phyloP scores from a whole-genome alignment of 2,329 filamentous ascomycete species.

The Diaporthe helianthi region DNA sequence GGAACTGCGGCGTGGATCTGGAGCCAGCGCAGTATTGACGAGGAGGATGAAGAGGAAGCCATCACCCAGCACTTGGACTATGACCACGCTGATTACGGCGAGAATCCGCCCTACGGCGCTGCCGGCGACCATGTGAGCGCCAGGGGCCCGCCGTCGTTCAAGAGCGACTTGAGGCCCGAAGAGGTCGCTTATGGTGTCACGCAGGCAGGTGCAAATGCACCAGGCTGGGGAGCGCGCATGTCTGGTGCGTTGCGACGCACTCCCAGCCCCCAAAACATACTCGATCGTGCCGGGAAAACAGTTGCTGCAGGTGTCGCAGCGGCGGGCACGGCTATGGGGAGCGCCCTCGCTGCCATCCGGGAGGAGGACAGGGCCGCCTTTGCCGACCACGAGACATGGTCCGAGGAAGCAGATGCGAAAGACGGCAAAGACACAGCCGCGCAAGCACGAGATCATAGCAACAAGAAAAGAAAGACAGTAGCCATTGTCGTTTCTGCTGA shows the following conservation, averaged over 20 bases:
- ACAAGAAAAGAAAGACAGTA: conserved; percentile 74
- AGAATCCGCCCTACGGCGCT: conserved; percentile 58
- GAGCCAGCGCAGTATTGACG: conserved; percentile 79
- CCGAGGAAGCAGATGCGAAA: conserved; percentile 82
- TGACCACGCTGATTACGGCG: conserved; percentile 55
- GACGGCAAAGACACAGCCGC: conserved; percentile 51
- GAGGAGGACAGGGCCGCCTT: conserved; percentile 84
- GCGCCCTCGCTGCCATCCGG: conserved; percentile 80
- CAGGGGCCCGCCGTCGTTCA: conserved; percentile 49
- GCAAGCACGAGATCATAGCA: conserved; percentile 46
- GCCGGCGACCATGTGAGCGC: conserved; percentile 45
- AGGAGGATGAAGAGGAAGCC: conserved; percentile 66
- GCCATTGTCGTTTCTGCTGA: conserved; percentile 89
- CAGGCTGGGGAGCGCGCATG: conserved; percentile 77
- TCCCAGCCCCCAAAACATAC: conserved; percentile 86
- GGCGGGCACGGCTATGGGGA: conserved; percentile 81
- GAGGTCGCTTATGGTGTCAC: conserved; percentile 51
- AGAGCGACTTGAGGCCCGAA: conserved; percentile 46
- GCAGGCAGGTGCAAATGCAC: conserved; percentile 46
- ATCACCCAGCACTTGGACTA: conserved; percentile 60
- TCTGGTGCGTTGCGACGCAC: conserved; percentile 82
- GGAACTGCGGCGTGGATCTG: conserved; percentile 91
- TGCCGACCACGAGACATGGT: conserved; percentile 89
- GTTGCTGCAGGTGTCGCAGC: conserved; percentile 84
- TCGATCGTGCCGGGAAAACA: conserved; percentile 82